Base-by-base conservation (phyloP, 1,284 basidiomycete genomes). In the Phylloporus gajari region DNA sequence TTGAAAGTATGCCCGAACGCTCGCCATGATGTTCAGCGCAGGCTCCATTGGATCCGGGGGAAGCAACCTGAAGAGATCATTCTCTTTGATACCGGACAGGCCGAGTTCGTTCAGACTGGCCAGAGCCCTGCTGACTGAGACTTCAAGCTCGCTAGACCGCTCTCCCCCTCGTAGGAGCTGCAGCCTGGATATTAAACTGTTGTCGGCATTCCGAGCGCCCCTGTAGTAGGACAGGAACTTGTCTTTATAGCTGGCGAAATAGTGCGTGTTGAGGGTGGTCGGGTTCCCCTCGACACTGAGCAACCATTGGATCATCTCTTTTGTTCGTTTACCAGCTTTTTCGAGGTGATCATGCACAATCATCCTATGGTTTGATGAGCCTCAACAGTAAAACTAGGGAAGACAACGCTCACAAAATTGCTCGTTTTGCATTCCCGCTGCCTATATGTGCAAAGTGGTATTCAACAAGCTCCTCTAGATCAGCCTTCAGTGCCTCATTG, bases 1-100 rank as follows among this genome's bases (percentile, higher is more conserved):
- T 86, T 93, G 91, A 80, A 92, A 94, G 75, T 94, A 94, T 0
- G 91, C 93, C 2, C 91, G 85, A 7, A 91, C 90, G 59, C 91
- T 88, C 0, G 93, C 90, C 91, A 93, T 93, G 75, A 93, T 91
- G 17, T 81, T 78, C 6, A 94, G 78, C 0, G 89, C 91, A 0
- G 88, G 83, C 30, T 90, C 89, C 84, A 86, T 88, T 0, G 82
- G 80, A 73, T 93, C 90, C 0, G 85, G 70, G 0, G 89, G 86
- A 5, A 91, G 82, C 1, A 94, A 78, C 71, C 88, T 90, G 0
- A 86, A 80, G 1, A 92, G 77, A 66, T 91, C 88, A 3, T 79
- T 77, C 0, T 86, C 78, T 48, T 84, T 81, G 3, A 86, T 77
- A 17, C 42, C 46, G 0, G 76, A 66, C 21, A 91, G 75, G 0